phyloP scores from a whole-genome alignment of 2,329 filamentous ascomycete genomes.

The Colletotrichum lindemuthianum region DNA sequence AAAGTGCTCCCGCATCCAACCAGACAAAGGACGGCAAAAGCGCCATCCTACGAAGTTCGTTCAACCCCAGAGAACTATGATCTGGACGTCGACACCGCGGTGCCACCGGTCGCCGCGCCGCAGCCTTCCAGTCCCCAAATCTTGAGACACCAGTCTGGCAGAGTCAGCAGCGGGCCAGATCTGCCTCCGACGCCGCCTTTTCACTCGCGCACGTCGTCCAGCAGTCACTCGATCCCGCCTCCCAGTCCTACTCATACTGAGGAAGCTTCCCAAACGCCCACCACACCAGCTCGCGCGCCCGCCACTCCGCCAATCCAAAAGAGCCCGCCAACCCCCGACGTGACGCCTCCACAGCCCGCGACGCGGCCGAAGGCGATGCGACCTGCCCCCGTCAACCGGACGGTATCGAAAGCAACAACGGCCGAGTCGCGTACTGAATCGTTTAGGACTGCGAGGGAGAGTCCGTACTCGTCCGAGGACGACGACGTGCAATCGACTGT shows the following conservation, averaged over 20 bases:
- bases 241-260: slow-evolving; percentile 54
- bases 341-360: slow-evolving; percentile 72
- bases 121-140: slow-evolving; percentile 51
- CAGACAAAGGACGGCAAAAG: slow-evolving; percentile 34
- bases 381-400: slow-evolving; percentile 58
- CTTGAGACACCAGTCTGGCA: slow-evolving; percentile 54
- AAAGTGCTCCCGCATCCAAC: slow-evolving; percentile 52
- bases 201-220: slow-evolving; percentile 67
- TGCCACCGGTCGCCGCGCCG: slow-evolving; percentile 40
- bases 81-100: slow-evolving; percentile 33
- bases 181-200: slow-evolving; percentile 72
- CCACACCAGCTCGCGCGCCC: slow-evolving; percentile 51
- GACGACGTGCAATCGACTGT: slow-evolving; percentile 57
- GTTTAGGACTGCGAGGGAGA: slow-evolving; percentile 77
- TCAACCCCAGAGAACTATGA: slow-evolving; percentile 36
- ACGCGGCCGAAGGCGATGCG: slow-evolving; percentile 57
- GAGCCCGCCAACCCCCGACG: slow-evolving; percentile 79
- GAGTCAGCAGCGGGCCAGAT: slow-evolving; percentile 57
- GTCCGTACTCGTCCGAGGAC: slow-evolving; percentile 70
- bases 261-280: slow-evolving; percentile 50
- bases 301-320: slow-evolving; percentile 72
- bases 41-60: slow-evolving; percentile 30
- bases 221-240: slow-evolving; percentile 55
- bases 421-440: slow-evolving; percentile 74
- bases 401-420: slow-evolving; percentile 63